Percentiles rank a stretch among this genome's conserved stretches.
Evolutionary conservation across 176 grass and related monocot genomes (phyloP).

Genomic region (Pontederia paniculata): DNA sequence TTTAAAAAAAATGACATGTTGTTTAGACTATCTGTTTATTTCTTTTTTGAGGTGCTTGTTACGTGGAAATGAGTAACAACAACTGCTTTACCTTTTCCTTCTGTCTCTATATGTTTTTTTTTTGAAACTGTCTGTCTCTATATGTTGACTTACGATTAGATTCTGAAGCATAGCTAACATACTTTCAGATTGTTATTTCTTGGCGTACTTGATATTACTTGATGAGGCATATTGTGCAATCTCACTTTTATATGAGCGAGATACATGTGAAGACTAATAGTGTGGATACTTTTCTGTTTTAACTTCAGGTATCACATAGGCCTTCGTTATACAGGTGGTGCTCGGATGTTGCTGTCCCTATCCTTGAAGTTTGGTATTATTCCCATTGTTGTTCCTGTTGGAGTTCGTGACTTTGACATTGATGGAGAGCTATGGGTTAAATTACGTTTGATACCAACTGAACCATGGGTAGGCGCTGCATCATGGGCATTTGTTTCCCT

Average conservation of each 20-base stretch:
- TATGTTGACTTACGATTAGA: no score
- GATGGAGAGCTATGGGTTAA: constrained; percentile 98
- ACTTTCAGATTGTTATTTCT: no score
- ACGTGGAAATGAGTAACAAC: no score
- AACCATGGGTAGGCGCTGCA: constrained; percentile 85
- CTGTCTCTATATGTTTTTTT: no score
- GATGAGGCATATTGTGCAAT: no score
- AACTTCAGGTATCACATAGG: constrained; percentile 88
- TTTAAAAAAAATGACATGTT: not conserved
- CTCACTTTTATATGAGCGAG: not conserved
- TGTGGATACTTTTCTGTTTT: not conserved
- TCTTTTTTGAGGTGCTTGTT: not conserved
- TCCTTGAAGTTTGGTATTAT: constrained; percentile 70
- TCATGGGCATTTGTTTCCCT: constrained; percentile 98
- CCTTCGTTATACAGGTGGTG: constrained; percentile 77
- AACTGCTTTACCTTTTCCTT: no score
- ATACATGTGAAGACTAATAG: not conserved
- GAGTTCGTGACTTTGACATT: constrained; percentile 91
- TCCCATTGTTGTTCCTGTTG: constrained; percentile 65
- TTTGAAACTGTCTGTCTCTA: no score
- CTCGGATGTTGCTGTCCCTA: constrained; percentile 75
- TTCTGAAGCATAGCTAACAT: no score
- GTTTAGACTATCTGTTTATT: not conserved
- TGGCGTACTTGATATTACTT: no score
- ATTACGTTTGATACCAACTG: constrained; percentile 71